A percentile compares a stretch with the other conserved stretches of the same genome.
Conservation (phyloP, 768 basidiomycete genomes). For the Naganishia onofrii region DNA sequence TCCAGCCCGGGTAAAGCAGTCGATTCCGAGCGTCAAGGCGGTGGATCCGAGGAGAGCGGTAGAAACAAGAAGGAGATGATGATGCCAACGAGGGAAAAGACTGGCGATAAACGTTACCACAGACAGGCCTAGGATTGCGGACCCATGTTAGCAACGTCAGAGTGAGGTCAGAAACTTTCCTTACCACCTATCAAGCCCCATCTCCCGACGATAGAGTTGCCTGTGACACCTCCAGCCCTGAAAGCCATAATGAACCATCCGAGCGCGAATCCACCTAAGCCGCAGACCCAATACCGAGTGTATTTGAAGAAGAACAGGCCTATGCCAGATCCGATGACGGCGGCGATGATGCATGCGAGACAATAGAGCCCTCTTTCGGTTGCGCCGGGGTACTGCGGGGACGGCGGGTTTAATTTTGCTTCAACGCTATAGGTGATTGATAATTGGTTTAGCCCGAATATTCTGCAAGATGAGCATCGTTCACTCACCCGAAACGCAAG, state of each 20-base stretch:
- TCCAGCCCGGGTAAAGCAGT: constrained; percentile 86
- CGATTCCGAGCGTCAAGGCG: constrained; percentile 85
- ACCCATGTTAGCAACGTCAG: background rate
- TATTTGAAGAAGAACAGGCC: constrained; percentile 92
- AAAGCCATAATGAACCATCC: constrained; percentile 86
- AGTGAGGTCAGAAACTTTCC: constrained; percentile 25
- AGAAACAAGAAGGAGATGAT: constrained; percentile 77
- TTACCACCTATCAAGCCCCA: constrained; percentile 88
- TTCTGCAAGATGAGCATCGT: background rate
- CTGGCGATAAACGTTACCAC: constrained; percentile 77
- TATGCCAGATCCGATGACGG: constrained; percentile 76
- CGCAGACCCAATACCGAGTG: constrained; percentile 71
- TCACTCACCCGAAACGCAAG: constrained; percentile 47
- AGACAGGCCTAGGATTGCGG: constrained; percentile 58
- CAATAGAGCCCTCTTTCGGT: constrained; percentile 87
- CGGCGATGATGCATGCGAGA: constrained; percentile 73
- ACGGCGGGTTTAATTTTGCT: constrained; percentile 59
- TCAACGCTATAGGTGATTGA: constrained; percentile 71
- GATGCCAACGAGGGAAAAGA: constrained; percentile 81
- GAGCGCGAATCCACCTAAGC: constrained; percentile 78
- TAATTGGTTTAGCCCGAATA: background rate
- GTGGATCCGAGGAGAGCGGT: constrained; percentile 83
- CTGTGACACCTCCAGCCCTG: constrained; percentile 74
- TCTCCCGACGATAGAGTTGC: constrained; percentile 66
- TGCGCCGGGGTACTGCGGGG: constrained; percentile 64